Evolutionary conservation across 2,329 filamentous ascomycete genomes (phyloP).

Genomic region (Neonectria neomacrospora): DNA sequence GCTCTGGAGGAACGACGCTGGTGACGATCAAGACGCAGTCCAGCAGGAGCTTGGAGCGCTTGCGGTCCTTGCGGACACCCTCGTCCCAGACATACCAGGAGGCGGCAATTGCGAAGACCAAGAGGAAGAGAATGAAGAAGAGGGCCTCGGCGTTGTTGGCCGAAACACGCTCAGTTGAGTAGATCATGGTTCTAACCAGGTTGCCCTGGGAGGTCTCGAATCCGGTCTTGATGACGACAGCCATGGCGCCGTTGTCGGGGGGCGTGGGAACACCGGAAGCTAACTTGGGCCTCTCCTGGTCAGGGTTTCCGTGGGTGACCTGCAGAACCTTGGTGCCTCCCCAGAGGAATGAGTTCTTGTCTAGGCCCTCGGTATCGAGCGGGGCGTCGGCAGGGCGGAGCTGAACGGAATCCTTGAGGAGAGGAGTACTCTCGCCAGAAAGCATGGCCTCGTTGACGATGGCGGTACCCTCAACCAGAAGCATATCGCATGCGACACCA

Average conservation of each 20-base stretch:
- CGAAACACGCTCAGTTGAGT: constrained; percentile 98
- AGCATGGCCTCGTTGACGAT: constrained; percentile 99
- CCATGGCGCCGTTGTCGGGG: constrained; percentile 93
- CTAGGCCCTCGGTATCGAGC: constrained; percentile 88
- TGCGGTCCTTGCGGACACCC: constrained; percentile 92
- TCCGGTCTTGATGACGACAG: constrained; percentile 94
- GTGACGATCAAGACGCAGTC: constrained; percentile 98
- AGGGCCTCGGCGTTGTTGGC: constrained; percentile 96
- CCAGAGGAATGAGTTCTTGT: constrained; percentile 97
- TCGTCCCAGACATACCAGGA: constrained; percentile 99
- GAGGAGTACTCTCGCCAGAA: constrained; percentile 95
- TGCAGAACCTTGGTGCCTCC: constrained; percentile 98
- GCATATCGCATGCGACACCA: constrained; percentile 96
- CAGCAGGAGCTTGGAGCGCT: constrained; percentile 95
- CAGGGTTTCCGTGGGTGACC: constrained; percentile 85
- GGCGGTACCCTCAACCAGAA: constrained; percentile 91
- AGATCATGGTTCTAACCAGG: constrained; percentile 98
- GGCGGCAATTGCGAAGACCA: constrained; percentile 95
- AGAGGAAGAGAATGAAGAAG: constrained; percentile 96
- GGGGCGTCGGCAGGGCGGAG: constrained; percentile 83
- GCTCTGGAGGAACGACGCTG: constrained; percentile 96
- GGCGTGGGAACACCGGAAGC: constrained; percentile 82
- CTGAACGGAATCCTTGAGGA: constrained; percentile 95
- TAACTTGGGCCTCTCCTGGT: constrained; percentile 77
- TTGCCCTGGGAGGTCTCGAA: constrained; percentile 99